Base-by-base conservation (phyloP, 2,329 filamentous ascomycete genomes). In the Podosphaera aphanis region DNA sequence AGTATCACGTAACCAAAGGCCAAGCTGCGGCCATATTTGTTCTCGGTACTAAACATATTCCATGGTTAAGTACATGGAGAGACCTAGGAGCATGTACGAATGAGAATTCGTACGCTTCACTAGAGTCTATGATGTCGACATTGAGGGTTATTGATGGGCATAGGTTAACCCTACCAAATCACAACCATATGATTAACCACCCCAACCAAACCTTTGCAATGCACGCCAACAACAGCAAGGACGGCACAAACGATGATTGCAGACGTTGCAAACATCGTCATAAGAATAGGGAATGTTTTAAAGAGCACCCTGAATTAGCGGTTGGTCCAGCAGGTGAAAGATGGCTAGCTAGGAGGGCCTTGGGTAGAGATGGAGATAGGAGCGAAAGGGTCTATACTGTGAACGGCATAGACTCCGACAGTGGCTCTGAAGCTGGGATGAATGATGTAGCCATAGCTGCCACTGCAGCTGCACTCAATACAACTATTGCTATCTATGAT, bases 361-460 rank as follows among this genome's bases (percentile, higher is more conserved):
- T 43, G 23, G 41, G 41, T 13, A 43, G 5, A 31, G 16, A 35
- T n/a, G 18, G 16, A 33, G 20, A 39, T 11, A n/a, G 41, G 10
- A 20, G 20, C n/a, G 20, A n/a, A 19, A 43, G 16, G 20, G 19
- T 18, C 18, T 6, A 21, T 33, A 33, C 5, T 33, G 16, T 42
- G 7, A 35, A 33, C 11, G 25, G 29, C 29, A 33, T 33, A 43
- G 25, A 43, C 27, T 33, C n/a, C 8, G 41, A 35, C 25, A 33
- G 25, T 33, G 23, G 19, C 19, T 31, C 27, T 20, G 41, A 43
- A 16, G 29, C 25, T 7, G 25, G 13, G 3, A 6, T 31, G 16
- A 31, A 44, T 23, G 20, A 23, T 36, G 16, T 36, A 44, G 42
- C 13, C 42, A 36, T 44, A 25, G 42, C 42, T 36, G 42, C 42